phyloP scores from a whole-genome alignment of 148 eudicot species.

The Rhododendron ovatum region DNA sequence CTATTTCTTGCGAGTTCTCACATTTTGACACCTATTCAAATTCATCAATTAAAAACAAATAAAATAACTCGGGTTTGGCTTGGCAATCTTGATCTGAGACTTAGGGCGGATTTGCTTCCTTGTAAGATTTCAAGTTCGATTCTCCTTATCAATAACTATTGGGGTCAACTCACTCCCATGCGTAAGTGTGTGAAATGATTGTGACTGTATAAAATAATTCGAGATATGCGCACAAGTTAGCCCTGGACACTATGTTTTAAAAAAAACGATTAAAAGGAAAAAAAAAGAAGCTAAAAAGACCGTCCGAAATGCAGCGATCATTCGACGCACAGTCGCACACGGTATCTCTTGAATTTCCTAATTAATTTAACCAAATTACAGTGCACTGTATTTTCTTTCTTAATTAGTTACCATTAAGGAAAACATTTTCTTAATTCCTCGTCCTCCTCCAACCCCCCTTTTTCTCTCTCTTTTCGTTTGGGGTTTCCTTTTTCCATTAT shows the following conservation, averaged over 20 bases:
- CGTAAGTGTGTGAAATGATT: too few relatives aligned
- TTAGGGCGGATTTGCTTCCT: too few relatives aligned
- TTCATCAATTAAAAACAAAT: background rate
- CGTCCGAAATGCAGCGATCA: constrained; percentile 1
- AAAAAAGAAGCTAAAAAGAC: background rate
- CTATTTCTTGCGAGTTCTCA: background rate
- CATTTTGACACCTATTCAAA: background rate
- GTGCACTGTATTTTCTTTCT: background rate
- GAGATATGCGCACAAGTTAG: too few relatives aligned
- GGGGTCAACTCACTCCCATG: too few relatives aligned
- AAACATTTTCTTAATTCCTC: background rate
- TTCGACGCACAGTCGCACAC: background rate
- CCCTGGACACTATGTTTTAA: too few relatives aligned
- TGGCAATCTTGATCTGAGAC: too few relatives aligned
- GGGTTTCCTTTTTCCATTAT: background rate
- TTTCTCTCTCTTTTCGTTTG: background rate
- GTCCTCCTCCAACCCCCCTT: background rate
- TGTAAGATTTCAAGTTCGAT: too few relatives aligned
- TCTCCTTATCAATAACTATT: too few relatives aligned
- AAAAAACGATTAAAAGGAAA: background rate
- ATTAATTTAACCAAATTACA: background rate
- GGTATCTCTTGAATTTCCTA: background rate
- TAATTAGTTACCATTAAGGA: background rate
- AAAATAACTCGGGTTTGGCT: too few relatives aligned
- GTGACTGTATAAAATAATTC: too few relatives aligned